Evolutionary conservation across 1,284 basidiomycete species (phyloP).

Genomic region (Cystobasidiaceae sp.): DNA sequence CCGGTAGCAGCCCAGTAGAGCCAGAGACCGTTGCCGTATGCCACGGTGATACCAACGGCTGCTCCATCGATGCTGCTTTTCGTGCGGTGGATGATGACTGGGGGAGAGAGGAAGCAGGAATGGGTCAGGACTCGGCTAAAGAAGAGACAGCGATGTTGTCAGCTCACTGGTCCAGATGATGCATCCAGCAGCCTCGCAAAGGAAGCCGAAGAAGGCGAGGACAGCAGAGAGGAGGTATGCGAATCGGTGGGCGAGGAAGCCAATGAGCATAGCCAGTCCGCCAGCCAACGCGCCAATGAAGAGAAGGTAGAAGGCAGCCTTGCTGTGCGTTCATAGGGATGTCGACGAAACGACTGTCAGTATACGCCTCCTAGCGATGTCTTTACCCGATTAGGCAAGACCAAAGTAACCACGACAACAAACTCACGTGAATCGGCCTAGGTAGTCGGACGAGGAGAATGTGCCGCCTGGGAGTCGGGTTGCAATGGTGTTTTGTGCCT

Average conservation of each 20-base stretch:
- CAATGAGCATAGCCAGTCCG: conserved; percentile 34
- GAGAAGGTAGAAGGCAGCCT: conserved; percentile 33
- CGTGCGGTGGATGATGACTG: conserved; percentile 10
- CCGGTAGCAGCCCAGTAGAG: conserved; percentile 37
- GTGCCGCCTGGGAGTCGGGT: conserved; percentile 31
- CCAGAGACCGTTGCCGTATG: conserved; percentile 38
- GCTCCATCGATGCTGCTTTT: conserved; percentile 8
- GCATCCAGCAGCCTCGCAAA: conserved; percentile 34
- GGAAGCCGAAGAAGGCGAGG: conserved; percentile 34
- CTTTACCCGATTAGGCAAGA: too few relatives aligned
- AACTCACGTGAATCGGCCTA: conserved; percentile 32
- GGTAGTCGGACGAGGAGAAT: conserved; percentile 33
- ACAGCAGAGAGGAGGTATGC: conserved; percentile 35
- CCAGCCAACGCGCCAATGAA: conserved; percentile 34
- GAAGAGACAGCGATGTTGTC: too few relatives aligned
- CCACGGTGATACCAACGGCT: conserved; percentile 35
- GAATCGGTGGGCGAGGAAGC: conserved; percentile 37
- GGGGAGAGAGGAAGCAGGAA: neutral
- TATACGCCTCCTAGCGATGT: too few relatives aligned
- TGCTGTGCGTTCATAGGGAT: conserved; percentile 13
- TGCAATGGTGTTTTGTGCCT: conserved; percentile 27
- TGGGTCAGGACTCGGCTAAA: neutral
- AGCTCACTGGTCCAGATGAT: conserved; percentile 37
- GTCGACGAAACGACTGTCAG: too few relatives aligned
- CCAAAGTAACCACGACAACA: too few relatives aligned